A percentile compares a stretch with the other conserved stretches of the same genome.
phyloP scores from a whole-genome alignment of 208 protist genomes.

The Acanthamoeba triangularis region DNA sequence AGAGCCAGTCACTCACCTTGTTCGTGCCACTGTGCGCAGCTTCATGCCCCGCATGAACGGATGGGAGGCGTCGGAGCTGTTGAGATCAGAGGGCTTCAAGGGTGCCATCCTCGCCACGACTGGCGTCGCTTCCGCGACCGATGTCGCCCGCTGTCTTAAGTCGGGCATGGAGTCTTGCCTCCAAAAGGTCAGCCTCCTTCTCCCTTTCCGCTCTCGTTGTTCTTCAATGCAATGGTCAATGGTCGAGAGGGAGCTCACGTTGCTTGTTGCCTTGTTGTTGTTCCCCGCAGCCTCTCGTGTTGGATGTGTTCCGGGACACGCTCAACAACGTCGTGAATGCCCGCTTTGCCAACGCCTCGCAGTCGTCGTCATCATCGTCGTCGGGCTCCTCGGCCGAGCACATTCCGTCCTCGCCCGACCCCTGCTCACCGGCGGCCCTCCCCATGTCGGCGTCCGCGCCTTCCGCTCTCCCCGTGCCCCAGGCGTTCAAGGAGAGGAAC shows the following conservation, averaged over 20 bases:
- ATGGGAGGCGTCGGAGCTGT: neutral
- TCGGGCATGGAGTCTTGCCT: constrained; percentile 48
- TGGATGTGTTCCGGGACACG: constrained; percentile 47
- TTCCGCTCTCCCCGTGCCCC: neutral
- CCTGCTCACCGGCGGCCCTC: neutral
- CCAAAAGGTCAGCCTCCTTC: neutral
- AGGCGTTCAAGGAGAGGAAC: constrained; percentile 10
- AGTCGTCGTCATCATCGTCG: neutral
- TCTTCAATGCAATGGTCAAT: neutral
- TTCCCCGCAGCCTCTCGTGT: neutral
- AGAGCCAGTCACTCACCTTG: neutral
- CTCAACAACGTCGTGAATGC: neutral
- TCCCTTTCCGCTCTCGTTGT: neutral
- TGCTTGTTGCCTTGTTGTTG: neutral
- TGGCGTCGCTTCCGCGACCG: neutral
- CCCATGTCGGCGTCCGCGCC: constrained; percentile 21
- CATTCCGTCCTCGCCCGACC: neutral
- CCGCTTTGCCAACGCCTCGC: neutral
- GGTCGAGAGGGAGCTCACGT: neutral
- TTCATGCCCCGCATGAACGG: constrained; percentile 52
- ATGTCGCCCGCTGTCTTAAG: neutral
- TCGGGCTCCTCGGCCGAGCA: neutral
- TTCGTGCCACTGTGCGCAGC: neutral
- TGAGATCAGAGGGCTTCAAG: neutral
- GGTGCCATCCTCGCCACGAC: constrained; percentile 17